A percentile compares a stretch with the other conserved stretches of the same genome.
phyloP scores from a whole-genome alignment of 2,329 filamentous ascomycete species.

The Fusarium humuli region DNA sequence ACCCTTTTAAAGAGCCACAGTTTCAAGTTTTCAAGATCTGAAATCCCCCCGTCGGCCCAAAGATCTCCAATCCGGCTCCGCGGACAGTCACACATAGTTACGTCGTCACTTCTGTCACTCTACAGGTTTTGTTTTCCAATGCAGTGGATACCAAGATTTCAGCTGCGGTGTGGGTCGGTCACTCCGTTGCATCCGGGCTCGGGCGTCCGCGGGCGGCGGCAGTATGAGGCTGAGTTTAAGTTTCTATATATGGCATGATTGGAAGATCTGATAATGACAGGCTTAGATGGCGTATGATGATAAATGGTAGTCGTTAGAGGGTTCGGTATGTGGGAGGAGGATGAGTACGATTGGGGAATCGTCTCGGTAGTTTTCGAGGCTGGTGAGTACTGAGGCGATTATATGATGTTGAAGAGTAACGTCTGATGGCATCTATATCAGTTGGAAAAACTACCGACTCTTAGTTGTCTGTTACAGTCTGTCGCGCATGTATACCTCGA shows the following conservation, averaged over 20 bases:
- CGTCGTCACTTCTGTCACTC: conserved; percentile 10
- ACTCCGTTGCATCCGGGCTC: conserved; percentile 1
- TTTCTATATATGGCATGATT: background rate
- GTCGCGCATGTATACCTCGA: background rate
- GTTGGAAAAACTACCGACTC: background rate
- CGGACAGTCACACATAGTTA: background rate
- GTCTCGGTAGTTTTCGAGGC: background rate
- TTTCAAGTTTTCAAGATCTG: conserved; percentile 5
- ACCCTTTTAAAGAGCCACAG: conserved; percentile 5
- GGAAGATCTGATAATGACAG: background rate
- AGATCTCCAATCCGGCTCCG: conserved; percentile 3
- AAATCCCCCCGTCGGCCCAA: background rate
- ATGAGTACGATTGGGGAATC: background rate
- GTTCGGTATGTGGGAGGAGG: background rate
- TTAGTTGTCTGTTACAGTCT: background rate
- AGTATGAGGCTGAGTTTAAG: conserved; percentile 7
- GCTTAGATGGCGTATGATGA: background rate
- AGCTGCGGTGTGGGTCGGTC: conserved; percentile 6
- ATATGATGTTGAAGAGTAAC: background rate
- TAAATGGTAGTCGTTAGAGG: no score
- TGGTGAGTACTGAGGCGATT: background rate
- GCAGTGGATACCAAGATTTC: conserved; percentile 13
- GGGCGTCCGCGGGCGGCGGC: conserved; percentile 8
- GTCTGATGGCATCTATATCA: background rate
- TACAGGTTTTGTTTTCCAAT: conserved; percentile 1